These are phyloP conservation scores for Cornus kousa DNA, from an alignment of 148 eudicot genomes.

Conservation along the genomic window DNA sequence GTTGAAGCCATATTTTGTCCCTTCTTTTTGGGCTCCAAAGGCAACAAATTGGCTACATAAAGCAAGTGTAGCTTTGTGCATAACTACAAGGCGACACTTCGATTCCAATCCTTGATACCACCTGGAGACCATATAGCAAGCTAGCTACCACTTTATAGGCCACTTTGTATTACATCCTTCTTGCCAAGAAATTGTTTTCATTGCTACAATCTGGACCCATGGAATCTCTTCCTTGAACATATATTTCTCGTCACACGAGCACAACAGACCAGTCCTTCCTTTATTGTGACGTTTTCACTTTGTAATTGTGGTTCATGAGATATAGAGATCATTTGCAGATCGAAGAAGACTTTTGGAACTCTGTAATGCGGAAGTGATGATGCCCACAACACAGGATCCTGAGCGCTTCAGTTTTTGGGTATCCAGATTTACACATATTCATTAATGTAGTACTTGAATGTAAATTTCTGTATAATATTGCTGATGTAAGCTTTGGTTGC, in stretches of 20 bases:
- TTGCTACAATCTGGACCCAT: too few species aligned
- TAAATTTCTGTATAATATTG: background rate
- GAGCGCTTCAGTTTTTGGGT: conserved; percentile 99
- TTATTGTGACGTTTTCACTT: background rate
- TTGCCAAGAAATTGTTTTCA: too few species aligned
- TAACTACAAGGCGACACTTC: too few species aligned
- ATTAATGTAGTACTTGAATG: background rate
- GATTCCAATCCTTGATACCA: background rate
- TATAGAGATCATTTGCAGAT: conserved; percentile 41
- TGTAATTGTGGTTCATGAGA: background rate
- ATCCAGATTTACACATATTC: conserved; percentile 22
- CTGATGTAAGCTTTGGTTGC: conserved; percentile 20
- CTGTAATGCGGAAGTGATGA: conserved; percentile 71
- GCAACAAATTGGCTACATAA: too few species aligned
- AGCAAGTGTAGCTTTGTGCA: too few species aligned
- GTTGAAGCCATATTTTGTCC: too few species aligned
- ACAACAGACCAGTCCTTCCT: background rate
- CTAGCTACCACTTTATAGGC: too few species aligned
- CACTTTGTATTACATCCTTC: too few species aligned
- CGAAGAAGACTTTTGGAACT: conserved; percentile 71
- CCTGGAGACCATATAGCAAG: background rate
- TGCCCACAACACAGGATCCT: conserved; percentile 75
- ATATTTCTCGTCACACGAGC: background rate
- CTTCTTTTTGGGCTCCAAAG: too few species aligned
- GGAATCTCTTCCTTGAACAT: background rate